A percentile compares a stretch with the other conserved stretches of the same genome.
Conservation (phyloP, 116 monocot species). For the Posidonia oceanica region DNA sequence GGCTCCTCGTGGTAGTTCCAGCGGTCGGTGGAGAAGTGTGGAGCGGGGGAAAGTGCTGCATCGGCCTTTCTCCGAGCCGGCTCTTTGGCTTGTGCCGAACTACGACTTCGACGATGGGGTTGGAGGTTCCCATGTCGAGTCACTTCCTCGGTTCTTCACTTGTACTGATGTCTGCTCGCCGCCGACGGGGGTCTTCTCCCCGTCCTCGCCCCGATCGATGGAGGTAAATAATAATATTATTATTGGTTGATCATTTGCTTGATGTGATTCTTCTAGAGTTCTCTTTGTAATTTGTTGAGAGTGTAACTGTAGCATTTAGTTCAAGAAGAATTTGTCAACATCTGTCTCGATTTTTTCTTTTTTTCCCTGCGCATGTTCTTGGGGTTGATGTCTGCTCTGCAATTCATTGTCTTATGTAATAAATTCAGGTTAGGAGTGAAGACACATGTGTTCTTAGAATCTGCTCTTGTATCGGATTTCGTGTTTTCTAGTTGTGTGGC, state of each 20-base stretch:
- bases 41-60: background rate
- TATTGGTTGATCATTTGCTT: too few relatives aligned
- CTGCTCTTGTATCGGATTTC: too few relatives aligned
- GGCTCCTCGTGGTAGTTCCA: background rate
- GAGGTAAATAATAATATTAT: background rate
- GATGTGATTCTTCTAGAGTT: background rate
- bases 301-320: too few relatives aligned
- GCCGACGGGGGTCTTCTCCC: background rate
- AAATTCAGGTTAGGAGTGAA: too few relatives aligned
- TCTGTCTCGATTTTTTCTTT: too few relatives aligned
- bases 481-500: too few relatives aligned
- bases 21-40: too few relatives aligned
- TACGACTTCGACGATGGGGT: conserved; percentile 5
- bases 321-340: too few relatives aligned
- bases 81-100: conserved; percentile 13
- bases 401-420: too few relatives aligned
- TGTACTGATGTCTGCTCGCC: conserved; percentile 22
- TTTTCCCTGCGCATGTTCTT: too few relatives aligned
- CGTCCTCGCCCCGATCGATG: background rate
- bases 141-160: conserved; percentile 16
- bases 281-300: background rate
- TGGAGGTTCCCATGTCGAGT: background rate
- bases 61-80: conserved; percentile 50
- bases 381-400: too few relatives aligned
- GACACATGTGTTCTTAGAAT: too few relatives aligned